These are phyloP conservation scores for Colletotrichum simmondsii DNA, from an alignment of 2,329 filamentous ascomycete genomes.

Conservation along the genomic window DNA sequence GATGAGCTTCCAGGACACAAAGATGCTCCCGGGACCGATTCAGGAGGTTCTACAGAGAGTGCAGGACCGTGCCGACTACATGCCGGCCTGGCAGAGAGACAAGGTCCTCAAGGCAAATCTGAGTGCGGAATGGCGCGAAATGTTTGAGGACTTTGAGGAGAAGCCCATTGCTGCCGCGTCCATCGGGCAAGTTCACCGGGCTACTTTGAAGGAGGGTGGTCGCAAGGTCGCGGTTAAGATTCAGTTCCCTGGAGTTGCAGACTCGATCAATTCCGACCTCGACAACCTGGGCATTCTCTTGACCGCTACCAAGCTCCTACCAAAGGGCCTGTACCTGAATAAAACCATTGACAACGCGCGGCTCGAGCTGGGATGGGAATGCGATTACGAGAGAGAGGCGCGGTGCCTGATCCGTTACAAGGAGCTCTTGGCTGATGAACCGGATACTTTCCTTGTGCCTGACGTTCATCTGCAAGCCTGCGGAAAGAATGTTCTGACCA, in stretches of 20 bases:
- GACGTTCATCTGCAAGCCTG: slow-evolving; percentile 81
- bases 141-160: slow-evolving; percentile 89
- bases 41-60: slow-evolving; percentile 93
- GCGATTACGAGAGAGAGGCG: slow-evolving; percentile 92
- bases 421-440: slow-evolving; percentile 79
- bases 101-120: slow-evolving; percentile 83
- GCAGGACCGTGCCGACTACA: slow-evolving; percentile 96
- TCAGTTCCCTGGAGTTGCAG: slow-evolving; percentile 95
- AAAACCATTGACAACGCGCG: slow-evolving; percentile 98
- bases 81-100: slow-evolving; percentile 93
- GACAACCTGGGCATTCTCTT: slow-evolving; percentile 93
- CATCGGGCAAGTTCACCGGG: slow-evolving; percentile 95
- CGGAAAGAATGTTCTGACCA: slow-evolving; percentile 88
- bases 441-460: slow-evolving; percentile 82
- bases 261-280: slow-evolving; percentile 95
- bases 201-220: slow-evolving; percentile 79
- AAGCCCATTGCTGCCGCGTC: slow-evolving; percentile 94
- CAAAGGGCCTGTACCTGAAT: slow-evolving; percentile 92
- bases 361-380: slow-evolving; percentile 94
- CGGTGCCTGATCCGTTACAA: slow-evolving; percentile 82
- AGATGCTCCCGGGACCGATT: slow-evolving; percentile 89
- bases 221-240: slow-evolving; percentile 92
- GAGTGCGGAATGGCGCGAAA: slow-evolving; percentile 83
- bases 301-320: slow-evolving; percentile 88
- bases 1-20: slow-evolving; percentile 97